phyloP scores from a whole-genome alignment of 805 yeast species.

The Tetrapisispora phaffii region DNA sequence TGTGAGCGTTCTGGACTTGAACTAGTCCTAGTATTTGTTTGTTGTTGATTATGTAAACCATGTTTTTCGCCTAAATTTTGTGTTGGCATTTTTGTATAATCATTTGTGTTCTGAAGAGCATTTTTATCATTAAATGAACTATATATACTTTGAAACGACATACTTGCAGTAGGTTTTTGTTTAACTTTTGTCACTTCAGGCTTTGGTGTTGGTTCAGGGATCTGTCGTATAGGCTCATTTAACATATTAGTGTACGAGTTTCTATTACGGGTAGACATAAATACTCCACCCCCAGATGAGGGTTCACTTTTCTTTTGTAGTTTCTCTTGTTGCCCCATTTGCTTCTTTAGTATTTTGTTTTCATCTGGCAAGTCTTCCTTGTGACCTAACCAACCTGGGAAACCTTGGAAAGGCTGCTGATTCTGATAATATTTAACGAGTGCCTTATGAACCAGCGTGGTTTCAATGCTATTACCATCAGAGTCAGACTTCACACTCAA shows the following conservation, averaged over 20 bases:
- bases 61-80: neutral
- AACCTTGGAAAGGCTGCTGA: slow-evolving; percentile 28
- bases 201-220: neutral
- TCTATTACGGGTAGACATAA: neutral
- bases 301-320: neutral
- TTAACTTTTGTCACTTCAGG: neutral
- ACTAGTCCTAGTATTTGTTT: neutral
- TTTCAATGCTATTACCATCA: slow-evolving; percentile 35
- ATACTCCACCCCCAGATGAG: neutral
- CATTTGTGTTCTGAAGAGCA: neutral
- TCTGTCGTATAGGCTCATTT: neutral
- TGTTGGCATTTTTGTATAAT: neutral
- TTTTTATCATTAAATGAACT: neutral
- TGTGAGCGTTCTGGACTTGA: slow-evolving; percentile 1
- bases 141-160: slow-evolving; percentile 21
- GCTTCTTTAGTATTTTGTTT: slow-evolving; percentile 24
- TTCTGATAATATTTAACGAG: slow-evolving; percentile 32
- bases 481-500: slow-evolving; percentile 28
- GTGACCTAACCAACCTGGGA: slow-evolving; percentile 32
- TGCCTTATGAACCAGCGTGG: slow-evolving; percentile 39
- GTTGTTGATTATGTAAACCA: neutral
- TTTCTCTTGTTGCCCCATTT: slow-evolving; percentile 13
- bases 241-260: slow-evolving; percentile 1
- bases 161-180: slow-evolving; percentile 13
- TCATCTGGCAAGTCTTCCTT: slow-evolving; percentile 28